phyloP scores from a whole-genome alignment of 805 yeast species.

The Yarrowia bubula region DNA sequence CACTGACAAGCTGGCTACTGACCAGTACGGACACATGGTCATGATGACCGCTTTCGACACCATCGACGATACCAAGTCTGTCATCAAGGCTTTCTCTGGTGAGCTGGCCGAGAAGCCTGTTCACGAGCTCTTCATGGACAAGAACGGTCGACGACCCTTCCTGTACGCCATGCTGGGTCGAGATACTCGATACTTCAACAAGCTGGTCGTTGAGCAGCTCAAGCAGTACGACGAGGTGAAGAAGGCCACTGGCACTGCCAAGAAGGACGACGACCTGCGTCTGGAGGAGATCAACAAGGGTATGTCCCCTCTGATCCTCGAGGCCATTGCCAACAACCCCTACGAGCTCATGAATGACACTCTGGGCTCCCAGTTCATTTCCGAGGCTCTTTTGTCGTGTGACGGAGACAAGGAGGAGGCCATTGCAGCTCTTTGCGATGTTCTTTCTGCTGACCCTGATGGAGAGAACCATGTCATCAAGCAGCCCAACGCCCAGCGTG shows the following conservation, averaged over 20 bases:
- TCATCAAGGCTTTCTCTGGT: constrained; percentile 65
- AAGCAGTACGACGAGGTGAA: constrained; percentile 59
- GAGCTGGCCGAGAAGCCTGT: constrained; percentile 47
- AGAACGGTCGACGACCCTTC: constrained; percentile 85
- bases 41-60: constrained; percentile 75
- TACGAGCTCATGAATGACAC: constrained; percentile 59
- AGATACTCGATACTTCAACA: constrained; percentile 79
- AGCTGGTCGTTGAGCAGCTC: constrained; percentile 58
- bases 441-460: constrained; percentile 52
- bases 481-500: constrained; percentile 71
- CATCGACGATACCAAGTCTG: constrained; percentile 89
- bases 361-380: constrained; percentile 78
- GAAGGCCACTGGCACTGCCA: constrained; percentile 57
- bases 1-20: constrained; percentile 69
- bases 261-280: constrained; percentile 78
- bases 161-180: constrained; percentile 75
- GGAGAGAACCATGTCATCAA: constrained; percentile 63
- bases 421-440: constrained; percentile 54
- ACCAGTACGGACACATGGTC: constrained; percentile 84
- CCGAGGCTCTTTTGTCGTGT: constrained; percentile 67
- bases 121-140: constrained; percentile 52
- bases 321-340: constrained; percentile 52
- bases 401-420: constrained; percentile 45
- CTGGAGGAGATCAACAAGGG: constrained; percentile 62
- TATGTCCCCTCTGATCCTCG: constrained; percentile 65